Evolutionary conservation across 108 stramenopile genomes (phyloP).

Genomic region (Asterionellopsis glacialis): DNA sequence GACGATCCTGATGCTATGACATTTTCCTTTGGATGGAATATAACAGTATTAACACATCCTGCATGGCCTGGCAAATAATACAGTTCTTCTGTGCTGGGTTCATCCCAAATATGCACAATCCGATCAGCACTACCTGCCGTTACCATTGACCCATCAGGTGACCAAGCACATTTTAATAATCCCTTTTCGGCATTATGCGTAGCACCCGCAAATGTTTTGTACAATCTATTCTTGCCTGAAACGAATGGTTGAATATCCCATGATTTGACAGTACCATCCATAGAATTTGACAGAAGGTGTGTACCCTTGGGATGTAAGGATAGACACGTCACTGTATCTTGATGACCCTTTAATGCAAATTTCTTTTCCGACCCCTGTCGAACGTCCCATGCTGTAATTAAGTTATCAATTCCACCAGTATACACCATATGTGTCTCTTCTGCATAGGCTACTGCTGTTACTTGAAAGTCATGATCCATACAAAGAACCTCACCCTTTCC

Average conservation of each 20-base stretch:
- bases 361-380: slow-evolving; percentile 36
- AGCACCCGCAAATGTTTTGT: slow-evolving; percentile 62
- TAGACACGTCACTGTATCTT: slow-evolving; percentile 80
- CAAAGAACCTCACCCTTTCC: slow-evolving; percentile 33
- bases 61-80: slow-evolving; percentile 82
- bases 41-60: slow-evolving; percentile 82
- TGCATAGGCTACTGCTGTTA: slow-evolving; percentile 71
- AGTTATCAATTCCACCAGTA: slow-evolving; percentile 83
- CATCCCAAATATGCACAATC: slow-evolving; percentile 90
- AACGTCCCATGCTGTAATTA: slow-evolving; percentile 78
- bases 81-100: slow-evolving; percentile 69
- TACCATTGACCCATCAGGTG: slow-evolving; percentile 77
- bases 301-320: slow-evolving; percentile 64
- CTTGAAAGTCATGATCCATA: slow-evolving; percentile 54
- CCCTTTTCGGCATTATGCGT: slow-evolving; percentile 84
- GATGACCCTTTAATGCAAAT: slow-evolving; percentile 72
- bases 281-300: slow-evolving; percentile 77
- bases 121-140: slow-evolving; percentile 79
- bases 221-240: slow-evolving; percentile 34
- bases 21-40: slow-evolving; percentile 69
- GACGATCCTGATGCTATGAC: slow-evolving; percentile 54
- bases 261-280: slow-evolving; percentile 65
- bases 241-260: slow-evolving; percentile 85
- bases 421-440: slow-evolving; percentile 61
- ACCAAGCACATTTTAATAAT: slow-evolving; percentile 84